Conservation (phyloP, 2,329 filamentous ascomycete genomes). For the Colletotrichum nymphaeae region DNA sequence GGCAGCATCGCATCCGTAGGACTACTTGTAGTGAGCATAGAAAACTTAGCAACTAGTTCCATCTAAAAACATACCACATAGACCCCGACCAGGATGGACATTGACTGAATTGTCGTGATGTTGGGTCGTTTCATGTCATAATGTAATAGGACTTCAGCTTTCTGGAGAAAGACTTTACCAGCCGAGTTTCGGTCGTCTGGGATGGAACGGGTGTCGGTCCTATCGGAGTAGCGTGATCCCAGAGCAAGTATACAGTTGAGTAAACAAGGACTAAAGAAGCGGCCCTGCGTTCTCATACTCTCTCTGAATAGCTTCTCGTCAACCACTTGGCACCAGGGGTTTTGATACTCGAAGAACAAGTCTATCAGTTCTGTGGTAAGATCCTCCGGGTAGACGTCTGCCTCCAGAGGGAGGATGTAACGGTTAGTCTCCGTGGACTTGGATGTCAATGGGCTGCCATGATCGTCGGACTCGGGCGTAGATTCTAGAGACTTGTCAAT, state of each 20-base stretch:
- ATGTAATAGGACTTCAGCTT: conserved; percentile 39
- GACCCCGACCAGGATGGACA: conserved; percentile 45
- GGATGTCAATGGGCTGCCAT: conserved; percentile 5
- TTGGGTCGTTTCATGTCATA: conserved; percentile 43
- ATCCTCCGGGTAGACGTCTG: conserved; percentile 34
- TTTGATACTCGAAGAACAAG: conserved; percentile 50
- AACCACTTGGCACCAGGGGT: conserved; percentile 49
- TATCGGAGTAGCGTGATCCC: conserved; percentile 47
- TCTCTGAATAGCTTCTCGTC: conserved; percentile 49
- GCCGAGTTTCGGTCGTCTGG: conserved; percentile 47
- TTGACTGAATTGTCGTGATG: conserved; percentile 50
- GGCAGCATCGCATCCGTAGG: conserved; percentile 47
- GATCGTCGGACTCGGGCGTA: conserved; percentile 18
- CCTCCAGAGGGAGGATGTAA: conserved; percentile 24
- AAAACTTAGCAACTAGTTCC: fast-evolving
- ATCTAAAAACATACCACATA: conserved; percentile 38
- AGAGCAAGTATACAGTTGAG: conserved; percentile 48
- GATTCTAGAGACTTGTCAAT: background rate
- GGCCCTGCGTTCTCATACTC: conserved; percentile 40
- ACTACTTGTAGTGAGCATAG: conserved; percentile 37
- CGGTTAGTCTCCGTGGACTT: conserved; percentile 16
- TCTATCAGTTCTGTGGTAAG: conserved; percentile 45
- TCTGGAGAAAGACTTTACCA: conserved; percentile 44
- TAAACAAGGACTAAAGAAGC: conserved; percentile 46
- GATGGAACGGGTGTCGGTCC: conserved; percentile 43